Evolutionary conservation across 495 filamentous ascomycete genomes (phyloP), one percentile per base, ranked within the genome.

Genomic region (Tuber microsphaerosporum): DNA sequence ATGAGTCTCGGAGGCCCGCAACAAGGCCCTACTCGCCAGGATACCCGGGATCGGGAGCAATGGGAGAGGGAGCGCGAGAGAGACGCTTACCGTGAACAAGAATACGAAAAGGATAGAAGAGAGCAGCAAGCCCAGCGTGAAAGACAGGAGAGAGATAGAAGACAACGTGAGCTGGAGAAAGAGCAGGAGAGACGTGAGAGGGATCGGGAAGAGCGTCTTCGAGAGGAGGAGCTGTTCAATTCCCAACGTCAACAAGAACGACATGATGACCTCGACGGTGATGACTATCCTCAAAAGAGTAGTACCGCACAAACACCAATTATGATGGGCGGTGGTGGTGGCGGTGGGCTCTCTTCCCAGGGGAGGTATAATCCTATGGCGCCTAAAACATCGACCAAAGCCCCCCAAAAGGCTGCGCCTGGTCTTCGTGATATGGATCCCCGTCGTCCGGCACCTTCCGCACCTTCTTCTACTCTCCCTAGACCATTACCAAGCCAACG

Each of bases 351-450:
- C 51, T 83, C 86, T 43, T 86, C 88, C 75, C 79, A 85, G 39
- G 84, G 86, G 69, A 89, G 94, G 72, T 97, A 94, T 82, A 97
- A 97, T 79, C 93, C 94, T 7, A 91, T 88, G 75, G 87, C 89
- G 1, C 90, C 91, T 10, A 88, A 88, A 74, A 80, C 77, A 61
- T 72, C 85, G 16, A 80, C 82, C 72, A 82, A 77, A 26, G 74
- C 71, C 41, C 74, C 74, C 9, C 71, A 75, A 43, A 82, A 82
- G 65, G 42, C 71, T 22, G 61, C 77, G 2, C 73, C 77, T 26
- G 69, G 80, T 19, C 31, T 46, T 44, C 74, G 80, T 37, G 80
- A 82, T 51, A 74, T 82, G 73, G 77, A 82, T 70, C 81, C 81
- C 39, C 71, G 75, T 51, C 75, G 81, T 44, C 87, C 86, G 68